Evolutionary conservation across 192 early-diverging fungal genomes (phyloP), one percentile per base, ranked within the genome.

Genomic region (Coemansia sp.): DNA sequence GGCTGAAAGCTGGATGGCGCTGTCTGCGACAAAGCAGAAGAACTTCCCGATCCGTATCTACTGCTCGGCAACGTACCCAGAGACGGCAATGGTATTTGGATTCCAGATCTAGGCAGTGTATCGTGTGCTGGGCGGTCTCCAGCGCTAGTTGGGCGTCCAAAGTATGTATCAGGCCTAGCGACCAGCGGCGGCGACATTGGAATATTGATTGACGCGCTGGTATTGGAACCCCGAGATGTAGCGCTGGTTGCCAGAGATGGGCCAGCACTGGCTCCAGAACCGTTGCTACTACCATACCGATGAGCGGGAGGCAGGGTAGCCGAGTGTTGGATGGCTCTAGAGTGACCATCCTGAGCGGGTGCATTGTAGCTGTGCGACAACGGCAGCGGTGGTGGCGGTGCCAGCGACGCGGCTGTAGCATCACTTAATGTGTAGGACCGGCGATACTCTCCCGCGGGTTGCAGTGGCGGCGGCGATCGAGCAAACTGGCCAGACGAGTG

Each of bases 171-270:
- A 0, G 69, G n/a, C 6, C 77, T 42, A 0, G 68, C 69, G 25
- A 20, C 34, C 12, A 72, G 62, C 8, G 68, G 77, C 14, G 77
- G 77, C 38, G 77, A 80, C 61, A 74, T 80, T 53, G 77, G 77
- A 16, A 80, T 80, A 56, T 75, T 80, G 21, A 80, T 80, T 10
- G 77, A 47, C 13, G 58, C 60, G 64, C 25, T 61, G 53, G 28
- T 63, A 41, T 33, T 26, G 43, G 55, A 28, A 3, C 18, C 28
- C 9, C 55, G 55, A 57, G 55, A 31, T 31, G 55, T 16, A 31
- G n/a, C 18, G 64, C 38, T 45, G 31, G 39, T 6, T 48, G 31
- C 33, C 18, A 25, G 13, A 37, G 35, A 14, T 48, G 25, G 6
- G 18, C 14, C 41, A 38, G 28, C 13, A 18, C n/a, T 18, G 12